Conservation (phyloP, 2,329 filamentous ascomycete genomes). For the Torrubiella hemipterigena region DNA sequence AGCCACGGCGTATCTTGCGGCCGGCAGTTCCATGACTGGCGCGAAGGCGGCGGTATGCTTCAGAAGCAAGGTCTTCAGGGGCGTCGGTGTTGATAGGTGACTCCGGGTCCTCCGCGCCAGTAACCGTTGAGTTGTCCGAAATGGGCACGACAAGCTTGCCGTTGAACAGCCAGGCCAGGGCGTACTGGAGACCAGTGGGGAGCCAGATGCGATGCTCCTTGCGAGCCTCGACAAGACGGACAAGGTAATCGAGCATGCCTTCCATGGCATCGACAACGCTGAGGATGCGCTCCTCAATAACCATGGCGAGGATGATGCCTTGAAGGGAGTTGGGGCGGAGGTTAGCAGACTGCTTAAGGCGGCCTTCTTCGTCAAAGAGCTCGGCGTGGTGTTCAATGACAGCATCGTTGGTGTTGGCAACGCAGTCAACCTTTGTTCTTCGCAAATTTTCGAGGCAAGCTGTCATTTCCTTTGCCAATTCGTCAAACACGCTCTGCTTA, state of each 20-base stretch:
- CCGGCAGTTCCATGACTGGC: conserved; percentile 2
- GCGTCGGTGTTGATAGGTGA: not conserved
- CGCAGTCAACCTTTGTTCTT: conserved; percentile 13
- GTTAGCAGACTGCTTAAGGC: conserved; percentile 16
- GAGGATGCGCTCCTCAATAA: conserved; percentile 30
- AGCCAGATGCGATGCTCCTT: conserved; percentile 26
- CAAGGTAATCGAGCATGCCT: conserved; percentile 21
- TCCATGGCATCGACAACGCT: conserved; percentile 15
- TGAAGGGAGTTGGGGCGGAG: conserved; percentile 16
- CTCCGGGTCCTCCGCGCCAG: conserved; percentile 12
- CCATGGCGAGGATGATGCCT: conserved; percentile 32
- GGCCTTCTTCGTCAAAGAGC: conserved; percentile 28
- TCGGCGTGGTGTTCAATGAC: conserved; percentile 25
- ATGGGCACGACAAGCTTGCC: conserved; percentile 10
- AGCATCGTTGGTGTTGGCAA: conserved; percentile 23
- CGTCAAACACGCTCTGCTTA: conserved; percentile 11
- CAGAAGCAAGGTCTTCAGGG: conserved; percentile 1
- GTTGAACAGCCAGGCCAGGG: conserved; percentile 23
- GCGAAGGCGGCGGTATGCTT: conserved; percentile 3
- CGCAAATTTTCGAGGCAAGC: conserved; percentile 15
- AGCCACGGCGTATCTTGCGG: conserved; percentile 6
- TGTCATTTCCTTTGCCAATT: conserved; percentile 9
- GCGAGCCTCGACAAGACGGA: conserved; percentile 21
- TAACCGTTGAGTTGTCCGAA: conserved; percentile 8
- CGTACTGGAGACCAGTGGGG: conserved; percentile 26